These are phyloP conservation scores for Scytalidium sp. DNA, from an alignment of 2,329 filamentous ascomycete genomes.

Conservation along the genomic window DNA sequence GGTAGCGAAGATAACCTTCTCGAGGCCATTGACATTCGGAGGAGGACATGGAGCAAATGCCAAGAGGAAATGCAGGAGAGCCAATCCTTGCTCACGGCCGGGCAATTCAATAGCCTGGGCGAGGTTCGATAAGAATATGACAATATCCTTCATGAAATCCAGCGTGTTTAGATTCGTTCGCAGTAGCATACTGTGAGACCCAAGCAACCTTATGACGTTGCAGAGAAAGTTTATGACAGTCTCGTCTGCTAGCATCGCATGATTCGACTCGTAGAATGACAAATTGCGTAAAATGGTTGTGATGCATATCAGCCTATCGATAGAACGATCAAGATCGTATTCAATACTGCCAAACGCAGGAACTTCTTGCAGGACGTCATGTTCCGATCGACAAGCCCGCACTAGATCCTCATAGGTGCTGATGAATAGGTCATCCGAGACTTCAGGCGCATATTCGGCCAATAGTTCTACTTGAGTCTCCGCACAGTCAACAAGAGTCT, in stretches of 20 bases:
- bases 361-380: conserved; percentile 67
- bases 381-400: conserved; percentile 73
- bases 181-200: conserved; percentile 83
- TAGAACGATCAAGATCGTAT: conserved; percentile 82
- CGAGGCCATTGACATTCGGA: conserved; percentile 53
- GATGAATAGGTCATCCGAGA: conserved; percentile 82
- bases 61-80: conserved; percentile 83
- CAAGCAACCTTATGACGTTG: conserved; percentile 79
- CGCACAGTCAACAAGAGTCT: conserved; percentile 84
- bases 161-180: conserved; percentile 80
- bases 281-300: conserved; percentile 91
- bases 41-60: conserved; percentile 81
- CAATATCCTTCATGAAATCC: conserved; percentile 95
- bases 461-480: conserved; percentile 84
- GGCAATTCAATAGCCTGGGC: conserved; percentile 77
- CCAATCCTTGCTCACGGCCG: conserved; percentile 81
- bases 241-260: conserved; percentile 69
- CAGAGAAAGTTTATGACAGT: conserved; percentile 80
- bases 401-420: conserved; percentile 85
- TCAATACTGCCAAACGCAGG: conserved; percentile 71
- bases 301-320: conserved; percentile 84
- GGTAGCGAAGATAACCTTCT: conserved; percentile 69
- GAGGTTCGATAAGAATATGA: conserved; percentile 87
- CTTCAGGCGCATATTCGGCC: conserved; percentile 79
- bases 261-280: conserved; percentile 81